Evolutionary conservation across 2,329 filamentous ascomycete genomes (phyloP), one percentile per base, ranked within the genome.

Genomic region (Cercospora nicotianae): DNA sequence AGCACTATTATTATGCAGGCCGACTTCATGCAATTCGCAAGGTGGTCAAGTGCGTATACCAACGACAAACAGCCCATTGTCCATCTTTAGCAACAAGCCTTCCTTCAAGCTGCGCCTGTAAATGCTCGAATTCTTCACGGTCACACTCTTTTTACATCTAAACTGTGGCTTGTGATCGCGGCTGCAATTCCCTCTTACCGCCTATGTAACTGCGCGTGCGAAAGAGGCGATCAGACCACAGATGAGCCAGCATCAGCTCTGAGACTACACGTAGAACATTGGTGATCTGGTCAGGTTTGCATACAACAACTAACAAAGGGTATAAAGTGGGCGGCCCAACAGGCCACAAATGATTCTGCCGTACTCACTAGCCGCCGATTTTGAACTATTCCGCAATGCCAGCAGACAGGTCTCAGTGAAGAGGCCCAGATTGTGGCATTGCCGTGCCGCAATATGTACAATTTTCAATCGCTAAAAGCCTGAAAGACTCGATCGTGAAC

Each of bases 221-320:
- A 39, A 39, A 16, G 36, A 42, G 16, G 36, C 36, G 36, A 42
- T n/a, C 16, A 42, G 36, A 42, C 6, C 36, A 42, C 36, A 42
- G 16, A 42, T 42, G 42, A 48, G 42, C 42, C 42, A 48, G 42
- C 42, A 48, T 23, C 45, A 10, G 20, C 20, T 23, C 36, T 23
- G 20, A 51, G 20, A 51, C 12, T 13, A 26, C 18, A 58, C 53
- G n/a, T 31, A 10, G 53, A 33, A 30, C 53, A 58, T 16, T 30
- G 53, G 3, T n/a, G 9, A 18, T 31, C 26, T 30, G 53, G 53
- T 26, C 26, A 18, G 30, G 23, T 58, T 58, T 62, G 48, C 45
- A 67, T 60, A 67, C 63, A 62, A 33, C 31, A 63, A 45, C 62
- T 64, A 62, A 36, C 45, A 53, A 64, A 67, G 66, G 66, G 66